Conservation (phyloP, 2,329 filamentous ascomycete species). For the Calcarisporium arbuscula region DNA sequence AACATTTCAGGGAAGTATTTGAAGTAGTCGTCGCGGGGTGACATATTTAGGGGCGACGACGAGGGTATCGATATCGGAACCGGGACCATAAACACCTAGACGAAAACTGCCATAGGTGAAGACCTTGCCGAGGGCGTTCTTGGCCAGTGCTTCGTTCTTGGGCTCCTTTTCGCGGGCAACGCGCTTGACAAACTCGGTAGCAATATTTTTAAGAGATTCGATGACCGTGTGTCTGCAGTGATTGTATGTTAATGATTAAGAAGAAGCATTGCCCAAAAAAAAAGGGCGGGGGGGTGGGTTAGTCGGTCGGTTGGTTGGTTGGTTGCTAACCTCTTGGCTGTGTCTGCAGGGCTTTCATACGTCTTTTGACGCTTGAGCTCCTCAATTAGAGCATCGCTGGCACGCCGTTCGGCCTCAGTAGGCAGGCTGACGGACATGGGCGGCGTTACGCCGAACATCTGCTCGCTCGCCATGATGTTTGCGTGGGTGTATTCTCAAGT, state of each 20-base stretch:
- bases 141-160: slow-evolving; percentile 69
- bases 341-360: slow-evolving; percentile 80
- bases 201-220: slow-evolving; percentile 68
- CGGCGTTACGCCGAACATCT: slow-evolving; percentile 64
- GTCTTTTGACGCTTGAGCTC: slow-evolving; percentile 87
- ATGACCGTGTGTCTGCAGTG: slow-evolving; percentile 61
- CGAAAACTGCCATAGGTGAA: slow-evolving; percentile 96
- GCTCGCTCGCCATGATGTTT: slow-evolving; percentile 31
- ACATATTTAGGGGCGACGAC: slow-evolving; percentile 89
- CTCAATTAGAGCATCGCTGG: slow-evolving; percentile 72
- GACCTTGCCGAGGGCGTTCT: slow-evolving; percentile 82
- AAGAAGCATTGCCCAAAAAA: too few species aligned
- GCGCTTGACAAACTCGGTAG: slow-evolving; percentile 78
- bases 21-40: slow-evolving; percentile 85
- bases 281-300: background rate
- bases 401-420: slow-evolving; percentile 67
- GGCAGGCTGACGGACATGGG: slow-evolving; percentile 75
- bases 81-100: slow-evolving; percentile 87
- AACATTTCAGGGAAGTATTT: slow-evolving; percentile 77
- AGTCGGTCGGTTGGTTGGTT: background rate
- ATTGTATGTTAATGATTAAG: too few species aligned
- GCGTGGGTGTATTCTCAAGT: too few species aligned
- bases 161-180: slow-evolving; percentile 68
- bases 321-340: slow-evolving; percentile 63
- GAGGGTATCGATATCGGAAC: slow-evolving; percentile 96